Evolutionary conservation across 2,329 filamentous ascomycete species (phyloP).

Genomic region (Stagonosporopsis chrysanthemi): DNA sequence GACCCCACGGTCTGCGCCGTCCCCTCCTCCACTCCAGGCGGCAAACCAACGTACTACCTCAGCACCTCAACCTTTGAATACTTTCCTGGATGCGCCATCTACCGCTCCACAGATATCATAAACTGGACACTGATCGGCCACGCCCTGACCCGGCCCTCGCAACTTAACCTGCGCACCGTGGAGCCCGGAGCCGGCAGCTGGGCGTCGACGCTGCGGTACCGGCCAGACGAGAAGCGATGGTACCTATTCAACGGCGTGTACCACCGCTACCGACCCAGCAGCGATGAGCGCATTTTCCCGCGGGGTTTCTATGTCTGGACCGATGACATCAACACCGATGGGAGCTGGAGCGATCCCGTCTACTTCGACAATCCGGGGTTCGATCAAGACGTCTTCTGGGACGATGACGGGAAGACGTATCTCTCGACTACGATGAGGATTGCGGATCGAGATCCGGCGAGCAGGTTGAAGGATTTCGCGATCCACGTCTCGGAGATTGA

Average conservation of each 20-base stretch:
- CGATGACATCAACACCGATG: slow-evolving; percentile 25
- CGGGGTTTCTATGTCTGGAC: slow-evolving; percentile 58
- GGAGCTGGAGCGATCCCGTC: slow-evolving; percentile 33
- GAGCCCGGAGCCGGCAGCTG: slow-evolving; percentile 34
- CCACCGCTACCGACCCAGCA: slow-evolving; percentile 35
- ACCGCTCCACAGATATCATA: slow-evolving; percentile 59
- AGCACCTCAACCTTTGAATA: slow-evolving; percentile 60
- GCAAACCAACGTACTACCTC: slow-evolving; percentile 14
- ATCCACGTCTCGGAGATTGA: slow-evolving; percentile 43
- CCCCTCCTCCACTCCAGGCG: slow-evolving; percentile 5
- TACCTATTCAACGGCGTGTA: slow-evolving; percentile 37
- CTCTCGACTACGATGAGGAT: slow-evolving; percentile 28
- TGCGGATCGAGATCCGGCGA: slow-evolving; percentile 24
- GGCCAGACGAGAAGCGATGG: slow-evolving; percentile 19
- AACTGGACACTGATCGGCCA: slow-evolving; percentile 58
- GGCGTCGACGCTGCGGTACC: slow-evolving; percentile 34
- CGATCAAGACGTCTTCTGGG: slow-evolving; percentile 57
- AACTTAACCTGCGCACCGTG: slow-evolving; percentile 45
- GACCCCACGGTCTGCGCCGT: slow-evolving; percentile 54
- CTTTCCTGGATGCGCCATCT: slow-evolving; percentile 61
- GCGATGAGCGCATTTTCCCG: slow-evolving; percentile 50
- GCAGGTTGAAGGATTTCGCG: slow-evolving; percentile 36
- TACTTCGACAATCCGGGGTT: slow-evolving; percentile 36
- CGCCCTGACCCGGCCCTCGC: slow-evolving; percentile 46
- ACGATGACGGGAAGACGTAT: slow-evolving; percentile 62